Percentiles rank a stretch among this genome's conserved stretches.
Evolutionary conservation across 2,329 filamentous ascomycete genomes (phyloP).

Genomic region (Aureobasidium sp.): DNA sequence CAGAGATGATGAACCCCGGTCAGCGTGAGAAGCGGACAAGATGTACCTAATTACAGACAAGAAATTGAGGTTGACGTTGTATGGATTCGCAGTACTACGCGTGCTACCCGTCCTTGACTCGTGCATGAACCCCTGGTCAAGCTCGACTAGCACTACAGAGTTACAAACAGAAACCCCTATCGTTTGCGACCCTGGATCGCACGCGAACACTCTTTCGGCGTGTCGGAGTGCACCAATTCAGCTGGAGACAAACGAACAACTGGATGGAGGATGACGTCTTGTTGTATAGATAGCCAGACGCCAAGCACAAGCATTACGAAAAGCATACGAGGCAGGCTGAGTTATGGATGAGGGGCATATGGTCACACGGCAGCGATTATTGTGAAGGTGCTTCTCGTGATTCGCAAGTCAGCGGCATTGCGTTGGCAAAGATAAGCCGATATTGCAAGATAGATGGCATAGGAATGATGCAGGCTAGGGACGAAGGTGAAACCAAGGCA

Average conservation of each 20-base stretch:
- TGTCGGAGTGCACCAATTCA: neutral
- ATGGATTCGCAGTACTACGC: neutral
- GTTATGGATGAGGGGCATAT: neutral
- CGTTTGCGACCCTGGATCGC: neutral
- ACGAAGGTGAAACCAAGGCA: conserved; percentile 1
- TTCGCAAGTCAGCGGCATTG: neutral
- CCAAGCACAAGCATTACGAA: conserved; percentile 7
- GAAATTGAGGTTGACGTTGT: neutral
- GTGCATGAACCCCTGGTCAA: neutral
- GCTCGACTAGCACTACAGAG: neutral
- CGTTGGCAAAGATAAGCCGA: neutral
- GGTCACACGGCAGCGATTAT: neutral
- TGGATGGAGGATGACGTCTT: neutral
- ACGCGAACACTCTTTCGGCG: neutral
- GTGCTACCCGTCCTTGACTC: neutral
- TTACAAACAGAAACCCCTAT: neutral
- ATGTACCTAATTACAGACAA: neutral
- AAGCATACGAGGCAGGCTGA: neutral
- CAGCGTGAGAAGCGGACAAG: neutral
- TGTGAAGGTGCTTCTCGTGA: neutral
- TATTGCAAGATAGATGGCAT: neutral
- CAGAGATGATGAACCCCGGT: neutral
- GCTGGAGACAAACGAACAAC: neutral
- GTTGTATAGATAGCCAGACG: neutral
- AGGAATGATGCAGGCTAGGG: neutral